Percentiles rank a stretch among this genome's conserved stretches.
These are phyloP conservation scores for Fonsecaea pugnacius DNA, from an alignment of 2,329 filamentous ascomycete genomes.

Conservation along the genomic window DNA sequence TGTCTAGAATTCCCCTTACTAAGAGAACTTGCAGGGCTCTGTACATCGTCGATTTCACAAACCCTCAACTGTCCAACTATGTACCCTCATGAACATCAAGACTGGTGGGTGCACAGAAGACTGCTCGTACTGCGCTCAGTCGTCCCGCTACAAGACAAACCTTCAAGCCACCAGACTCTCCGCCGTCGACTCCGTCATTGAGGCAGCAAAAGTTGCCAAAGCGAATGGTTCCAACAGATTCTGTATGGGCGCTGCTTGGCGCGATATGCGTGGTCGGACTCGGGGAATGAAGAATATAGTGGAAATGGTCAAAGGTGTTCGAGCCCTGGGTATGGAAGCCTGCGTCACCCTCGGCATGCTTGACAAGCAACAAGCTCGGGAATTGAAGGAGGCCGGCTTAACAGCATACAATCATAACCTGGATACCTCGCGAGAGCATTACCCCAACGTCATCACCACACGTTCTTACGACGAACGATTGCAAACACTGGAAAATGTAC, in stretches of 20 bases:
- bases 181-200: conserved; percentile 78
- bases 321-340: conserved; percentile 81
- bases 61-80: conserved; percentile 83
- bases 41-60: conserved; percentile 86
- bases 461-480: conserved; percentile 85
- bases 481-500: conserved; percentile 76
- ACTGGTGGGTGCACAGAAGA: conserved; percentile 91
- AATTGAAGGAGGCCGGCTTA: conserved; percentile 80
- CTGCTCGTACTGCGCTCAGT: conserved; percentile 91
- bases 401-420: conserved; percentile 96
- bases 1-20: conserved; percentile 1
- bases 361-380: conserved; percentile 75
- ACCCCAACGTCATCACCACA: conserved; percentile 83
- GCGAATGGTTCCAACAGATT: conserved; percentile 86
- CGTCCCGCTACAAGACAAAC: conserved; percentile 77
- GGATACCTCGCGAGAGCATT: conserved; percentile 83
- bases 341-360: conserved; percentile 97
- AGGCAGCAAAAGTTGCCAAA: conserved; percentile 75
- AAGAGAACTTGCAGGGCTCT: conserved; percentile 59
- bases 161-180: conserved; percentile 76
- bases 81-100: conserved; percentile 96
- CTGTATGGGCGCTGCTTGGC: conserved; percentile 94
- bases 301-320: conserved; percentile 81
- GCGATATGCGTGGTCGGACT: conserved; percentile 90
- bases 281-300: conserved; percentile 81